phyloP scores from a whole-genome alignment of 2,329 filamentous ascomycete genomes.

The Cladophialophora immunda region DNA sequence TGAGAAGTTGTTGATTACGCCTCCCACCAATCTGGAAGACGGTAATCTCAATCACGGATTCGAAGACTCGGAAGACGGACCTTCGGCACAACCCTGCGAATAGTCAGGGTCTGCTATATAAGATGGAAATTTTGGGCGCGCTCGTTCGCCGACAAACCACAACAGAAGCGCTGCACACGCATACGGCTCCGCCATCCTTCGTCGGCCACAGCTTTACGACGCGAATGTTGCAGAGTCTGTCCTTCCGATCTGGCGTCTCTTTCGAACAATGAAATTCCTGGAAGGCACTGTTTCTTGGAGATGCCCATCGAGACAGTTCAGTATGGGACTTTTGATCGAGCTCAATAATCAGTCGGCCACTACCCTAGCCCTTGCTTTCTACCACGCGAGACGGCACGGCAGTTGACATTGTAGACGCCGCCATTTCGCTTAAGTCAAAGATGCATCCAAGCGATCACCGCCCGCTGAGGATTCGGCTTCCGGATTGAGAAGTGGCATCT shows the following conservation, averaged over 20 bases:
- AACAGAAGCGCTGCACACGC: background rate
- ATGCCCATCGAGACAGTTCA: background rate
- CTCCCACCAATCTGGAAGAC: background rate
- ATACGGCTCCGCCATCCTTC: background rate
- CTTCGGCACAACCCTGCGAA: background rate
- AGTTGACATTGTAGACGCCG: slow-evolving; percentile 5
- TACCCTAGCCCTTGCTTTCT: background rate
- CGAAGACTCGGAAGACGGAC: background rate
- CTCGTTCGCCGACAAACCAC: background rate
- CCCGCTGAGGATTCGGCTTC: background rate
- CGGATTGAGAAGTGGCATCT: background rate
- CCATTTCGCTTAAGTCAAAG: slow-evolving; percentile 9
- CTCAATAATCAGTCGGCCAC: background rate
- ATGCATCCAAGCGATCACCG: slow-evolving; percentile 18
- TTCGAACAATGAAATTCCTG: background rate
- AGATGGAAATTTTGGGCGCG: background rate
- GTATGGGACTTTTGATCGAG: background rate
- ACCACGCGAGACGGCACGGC: background rate
- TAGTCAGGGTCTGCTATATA: background rate
- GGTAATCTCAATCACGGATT: background rate
- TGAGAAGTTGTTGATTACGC: background rate
- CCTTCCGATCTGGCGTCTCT: background rate
- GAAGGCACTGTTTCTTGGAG: background rate
- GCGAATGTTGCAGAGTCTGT: background rate
- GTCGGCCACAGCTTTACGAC: background rate